Evolutionary conservation across 768 basidiomycete genomes (phyloP).

Genomic region (Trametes cinnabarina): DNA sequence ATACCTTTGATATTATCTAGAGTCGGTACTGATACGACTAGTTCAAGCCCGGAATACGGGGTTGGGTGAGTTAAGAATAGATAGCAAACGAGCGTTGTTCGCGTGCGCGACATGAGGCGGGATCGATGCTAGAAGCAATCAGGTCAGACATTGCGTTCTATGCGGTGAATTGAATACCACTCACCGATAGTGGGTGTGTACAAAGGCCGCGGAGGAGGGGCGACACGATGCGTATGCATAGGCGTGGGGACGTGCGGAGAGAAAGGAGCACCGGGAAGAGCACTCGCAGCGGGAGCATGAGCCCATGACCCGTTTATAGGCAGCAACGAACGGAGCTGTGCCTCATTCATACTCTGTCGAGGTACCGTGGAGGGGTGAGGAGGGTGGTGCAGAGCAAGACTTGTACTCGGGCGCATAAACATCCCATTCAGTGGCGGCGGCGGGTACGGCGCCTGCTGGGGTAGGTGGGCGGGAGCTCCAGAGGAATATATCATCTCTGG

Average conservation of each 20-base stretch:
- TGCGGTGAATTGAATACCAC: not conserved
- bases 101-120: conserved; percentile 14
- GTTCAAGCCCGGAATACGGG: conserved; percentile 21
- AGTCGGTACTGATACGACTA: conserved; percentile 16
- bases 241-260: not conserved
- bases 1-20: conserved; percentile 23
- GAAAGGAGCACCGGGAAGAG: conserved; percentile 1
- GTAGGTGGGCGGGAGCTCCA: not conserved
- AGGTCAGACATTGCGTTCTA: too few relatives aligned
- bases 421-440: conserved; percentile 26
- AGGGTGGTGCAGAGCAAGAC: conserved; percentile 29
- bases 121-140: conserved; percentile 10
- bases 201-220: conserved; percentile 13
- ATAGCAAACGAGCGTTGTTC: conserved; percentile 29
- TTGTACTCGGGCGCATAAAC: conserved; percentile 38
- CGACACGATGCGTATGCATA: conserved; percentile 6
- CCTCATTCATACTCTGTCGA: conserved; percentile 52
- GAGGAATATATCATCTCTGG: conserved; percentile 37
- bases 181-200: conserved; percentile 9
- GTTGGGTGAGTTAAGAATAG: conserved; percentile 30
- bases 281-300: not conserved
- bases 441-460: conserved; percentile 14
- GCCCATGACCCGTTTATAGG: conserved; percentile 10
- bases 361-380: conserved; percentile 18
- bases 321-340: conserved; percentile 46